phyloP scores from a whole-genome alignment of 2,329 filamentous ascomycete species.

The Exophiala viscosa region DNA sequence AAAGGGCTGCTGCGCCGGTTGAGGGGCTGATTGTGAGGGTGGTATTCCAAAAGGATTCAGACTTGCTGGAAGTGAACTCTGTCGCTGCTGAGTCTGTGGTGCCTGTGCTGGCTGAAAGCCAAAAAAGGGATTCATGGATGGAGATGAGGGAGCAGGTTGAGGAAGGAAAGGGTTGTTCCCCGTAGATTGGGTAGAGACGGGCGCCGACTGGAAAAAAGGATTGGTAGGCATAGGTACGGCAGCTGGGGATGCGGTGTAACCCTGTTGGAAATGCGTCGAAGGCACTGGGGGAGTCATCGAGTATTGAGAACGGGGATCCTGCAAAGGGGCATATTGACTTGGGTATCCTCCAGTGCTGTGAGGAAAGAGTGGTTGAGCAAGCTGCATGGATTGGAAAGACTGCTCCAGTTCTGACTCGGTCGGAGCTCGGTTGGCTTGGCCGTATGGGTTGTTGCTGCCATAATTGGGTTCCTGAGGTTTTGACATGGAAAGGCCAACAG shows the following conservation, averaged over 20 bases:
- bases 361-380: conserved; percentile 69
- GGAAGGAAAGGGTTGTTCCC: conserved; percentile 27
- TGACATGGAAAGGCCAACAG: conserved; percentile 29
- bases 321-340: conserved; percentile 38
- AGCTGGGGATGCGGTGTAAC: conserved; percentile 24
- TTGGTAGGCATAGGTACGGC: conserved; percentile 33
- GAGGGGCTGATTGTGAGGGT: conserved; percentile 15
- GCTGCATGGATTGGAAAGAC: conserved; percentile 70
- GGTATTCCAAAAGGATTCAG: conserved; percentile 28
- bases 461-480: conserved; percentile 19
- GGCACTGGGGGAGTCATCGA: conserved; percentile 41
- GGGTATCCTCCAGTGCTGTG: conserved; percentile 67
- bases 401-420: conserved; percentile 55
- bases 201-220: conserved; percentile 42
- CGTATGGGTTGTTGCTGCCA: conserved; percentile 30
- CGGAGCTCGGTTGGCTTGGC: conserved; percentile 33
- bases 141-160: conserved; percentile 17
- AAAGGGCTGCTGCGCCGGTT: conserved; percentile 15
- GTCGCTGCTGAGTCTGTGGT: conserved; percentile 21
- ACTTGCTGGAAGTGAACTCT: conserved; percentile 10
- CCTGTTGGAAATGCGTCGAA: conserved; percentile 32
- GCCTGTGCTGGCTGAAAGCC: conserved; percentile 18
- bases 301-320: conserved; percentile 40
- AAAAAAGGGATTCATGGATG: conserved; percentile 26
- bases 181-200: conserved; percentile 23